Evolutionary conservation across 257 asterid species (phyloP), one percentile per base, ranked within the genome.

Genomic region (Cynanchum wilfordii): DNA sequence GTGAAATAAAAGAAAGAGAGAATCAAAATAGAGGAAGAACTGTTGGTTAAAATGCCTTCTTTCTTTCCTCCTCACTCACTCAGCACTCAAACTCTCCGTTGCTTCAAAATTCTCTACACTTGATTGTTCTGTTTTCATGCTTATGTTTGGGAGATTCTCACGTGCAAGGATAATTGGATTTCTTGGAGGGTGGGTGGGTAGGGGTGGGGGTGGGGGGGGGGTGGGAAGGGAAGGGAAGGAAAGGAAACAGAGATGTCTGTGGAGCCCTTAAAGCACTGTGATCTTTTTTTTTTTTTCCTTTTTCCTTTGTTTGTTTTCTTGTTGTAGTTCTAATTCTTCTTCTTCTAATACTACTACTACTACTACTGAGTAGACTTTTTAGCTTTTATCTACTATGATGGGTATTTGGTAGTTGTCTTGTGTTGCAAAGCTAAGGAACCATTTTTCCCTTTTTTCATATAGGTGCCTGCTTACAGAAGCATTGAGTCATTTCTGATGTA

Each of bases 391-490:
- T 76, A 73, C 30, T 45, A 85, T 90, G 86, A 87, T 88, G 80
- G 76, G 56, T 76, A 82, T 86, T 83, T 86, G 87, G 89, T 83
- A 72, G 87, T 86, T 90, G 89, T 82, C 89, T 77, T 87, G 84
- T 74, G 81, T 83, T 80, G 82, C 88, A 80, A 69, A 83, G 80
- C 87, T 76, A 79, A 80, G 83, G 76, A 73, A 77, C 78, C 79
- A 63, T 70, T 71, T 66, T 60, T 22, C 10, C 59, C 27, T 5
- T 73, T 66, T 25, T 38, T 24, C 64, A 15, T 30, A 55, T 65
- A 76, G 86, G 92, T 86, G 97, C 62, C 84, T 78, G 92, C 89
- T 87, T 81, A 89, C 70, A 71, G 55, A 78, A 89, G 96, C 96
- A 83, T 86, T 50, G 47, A 17, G 84, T 93, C 97, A 88, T 81